A percentile compares a stretch with the other conserved stretches of the same genome.
Conservation (phyloP, 2,329 filamentous ascomycete species). For the Colletotrichum lini region DNA sequence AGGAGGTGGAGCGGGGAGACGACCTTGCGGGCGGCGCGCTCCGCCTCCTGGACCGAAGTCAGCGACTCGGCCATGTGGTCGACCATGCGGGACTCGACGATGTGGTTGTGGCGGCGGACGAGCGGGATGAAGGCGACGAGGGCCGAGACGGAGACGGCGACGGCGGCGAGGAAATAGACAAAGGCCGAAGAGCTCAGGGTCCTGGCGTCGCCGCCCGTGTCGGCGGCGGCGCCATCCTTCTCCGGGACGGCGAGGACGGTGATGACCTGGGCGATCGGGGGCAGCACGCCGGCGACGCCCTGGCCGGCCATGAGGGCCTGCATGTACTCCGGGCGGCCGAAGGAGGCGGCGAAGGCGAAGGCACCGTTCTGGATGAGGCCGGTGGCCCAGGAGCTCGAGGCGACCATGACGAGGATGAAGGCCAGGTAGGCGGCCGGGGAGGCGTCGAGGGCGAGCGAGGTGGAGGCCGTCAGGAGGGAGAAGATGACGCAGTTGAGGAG, state of each 20-base stretch:
- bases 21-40: conserved; percentile 65
- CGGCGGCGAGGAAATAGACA: conserved; percentile 91
- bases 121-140: conserved; percentile 83
- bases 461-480: conserved; percentile 84
- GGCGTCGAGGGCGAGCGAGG: conserved; percentile 74
- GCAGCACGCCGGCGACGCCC: conserved; percentile 90
- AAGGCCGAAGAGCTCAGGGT: conserved; percentile 79
- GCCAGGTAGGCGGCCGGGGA: conserved; percentile 79
- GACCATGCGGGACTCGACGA: conserved; percentile 64
- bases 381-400: conserved; percentile 82
- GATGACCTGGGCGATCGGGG: conserved; percentile 87
- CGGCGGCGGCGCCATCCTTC: conserved; percentile 43
- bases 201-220: conserved; percentile 46
- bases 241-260: conserved; percentile 79
- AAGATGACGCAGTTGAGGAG: conserved; percentile 85
- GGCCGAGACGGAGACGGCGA: conserved; percentile 78
- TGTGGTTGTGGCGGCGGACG: conserved; percentile 70
- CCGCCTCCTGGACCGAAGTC: conserved; percentile 66
- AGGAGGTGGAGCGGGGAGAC: conserved; percentile 76
- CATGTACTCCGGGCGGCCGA: conserved; percentile 89
- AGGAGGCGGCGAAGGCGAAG: conserved; percentile 91
- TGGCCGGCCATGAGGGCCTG: conserved; percentile 98
- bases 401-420: conserved; percentile 88
- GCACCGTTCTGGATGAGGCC: conserved; percentile 94
- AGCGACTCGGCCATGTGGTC: conserved; percentile 65